Conservation (phyloP, 2,329 filamentous ascomycete genomes). For the Ascochyta pisi region DNA sequence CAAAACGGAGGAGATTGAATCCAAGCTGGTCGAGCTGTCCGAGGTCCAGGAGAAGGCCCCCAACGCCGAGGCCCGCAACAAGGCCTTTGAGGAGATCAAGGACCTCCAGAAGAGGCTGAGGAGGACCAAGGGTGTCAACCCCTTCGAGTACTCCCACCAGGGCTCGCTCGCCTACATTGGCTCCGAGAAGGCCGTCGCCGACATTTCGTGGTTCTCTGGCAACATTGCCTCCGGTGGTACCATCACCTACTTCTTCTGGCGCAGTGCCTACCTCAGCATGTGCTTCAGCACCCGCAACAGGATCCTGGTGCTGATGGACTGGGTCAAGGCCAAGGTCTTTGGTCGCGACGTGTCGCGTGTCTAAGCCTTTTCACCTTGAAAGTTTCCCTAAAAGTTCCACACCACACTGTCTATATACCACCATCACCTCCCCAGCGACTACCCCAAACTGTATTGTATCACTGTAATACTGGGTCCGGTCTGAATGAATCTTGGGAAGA, state of each 20-base stretch:
- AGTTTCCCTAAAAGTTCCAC: conserved; percentile 8
- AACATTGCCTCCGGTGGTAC: conserved; percentile 94
- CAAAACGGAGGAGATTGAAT: conserved; percentile 84
- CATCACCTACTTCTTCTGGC: conserved; percentile 98
- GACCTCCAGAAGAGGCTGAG: conserved; percentile 84
- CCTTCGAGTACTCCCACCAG: conserved; percentile 98
- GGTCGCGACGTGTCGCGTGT: conserved; percentile 92
- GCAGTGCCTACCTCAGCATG: conserved; percentile 98
- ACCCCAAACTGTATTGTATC: conserved; percentile 9
- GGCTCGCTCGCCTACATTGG: conserved; percentile 97
- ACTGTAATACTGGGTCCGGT: conserved; percentile 18
- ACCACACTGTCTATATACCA: conserved; percentile 15
- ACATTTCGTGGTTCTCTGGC: conserved; percentile 96
- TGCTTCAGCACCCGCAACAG: conserved; percentile 99
- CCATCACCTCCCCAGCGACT: conserved; percentile 10
- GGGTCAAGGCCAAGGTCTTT: conserved; percentile 96
- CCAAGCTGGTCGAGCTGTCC: conserved; percentile 73
- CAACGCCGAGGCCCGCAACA: conserved; percentile 65
- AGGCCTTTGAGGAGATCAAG: conserved; percentile 78
- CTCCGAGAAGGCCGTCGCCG: conserved; percentile 95
- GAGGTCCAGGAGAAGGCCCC: conserved; percentile 68
- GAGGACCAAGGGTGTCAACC: conserved; percentile 91
- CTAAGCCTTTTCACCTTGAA: conserved; percentile 12
- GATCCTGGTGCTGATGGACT: conserved; percentile 90
- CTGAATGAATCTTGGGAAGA: conserved; percentile 13